A percentile compares a stretch with the other conserved stretches of the same genome.
Evolutionary conservation across 2,329 filamentous ascomycete species (phyloP).

Genomic region (Talaromyces sp.): DNA sequence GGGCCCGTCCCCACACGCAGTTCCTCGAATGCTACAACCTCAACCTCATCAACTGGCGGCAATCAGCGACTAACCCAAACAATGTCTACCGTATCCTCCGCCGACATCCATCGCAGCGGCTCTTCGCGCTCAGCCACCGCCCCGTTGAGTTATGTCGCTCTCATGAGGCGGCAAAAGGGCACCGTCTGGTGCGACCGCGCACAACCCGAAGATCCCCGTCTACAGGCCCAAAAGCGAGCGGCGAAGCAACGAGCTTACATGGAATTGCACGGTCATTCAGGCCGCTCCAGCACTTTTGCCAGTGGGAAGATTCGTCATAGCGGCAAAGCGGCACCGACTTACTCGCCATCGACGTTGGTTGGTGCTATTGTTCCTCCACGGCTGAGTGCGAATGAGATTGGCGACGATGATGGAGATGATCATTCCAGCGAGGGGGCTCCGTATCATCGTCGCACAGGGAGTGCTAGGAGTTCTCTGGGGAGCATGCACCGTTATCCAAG

Average conservation of each 20-base stretch:
- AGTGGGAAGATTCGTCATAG: slow-evolving; percentile 83
- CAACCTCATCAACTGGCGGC: slow-evolving; percentile 39
- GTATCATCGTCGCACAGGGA: slow-evolving; percentile 52
- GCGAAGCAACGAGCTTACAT: slow-evolving; percentile 82
- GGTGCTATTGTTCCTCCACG: slow-evolving; percentile 85
- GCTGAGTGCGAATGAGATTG: slow-evolving; percentile 91
- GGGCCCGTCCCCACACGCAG: slow-evolving; percentile 28
- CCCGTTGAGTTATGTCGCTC: slow-evolving; percentile 80
- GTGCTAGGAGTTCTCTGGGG: slow-evolving; percentile 56
- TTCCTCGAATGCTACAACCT: slow-evolving; percentile 40
- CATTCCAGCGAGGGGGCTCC: slow-evolving; percentile 32
- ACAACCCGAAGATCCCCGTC: slow-evolving; percentile 83
- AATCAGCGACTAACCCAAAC: slow-evolving; percentile 26
- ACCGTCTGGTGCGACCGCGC: slow-evolving; percentile 97
- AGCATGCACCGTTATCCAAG: slow-evolving; percentile 43
- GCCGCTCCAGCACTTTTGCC: slow-evolving; percentile 61
- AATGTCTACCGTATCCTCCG: slow-evolving; percentile 27
- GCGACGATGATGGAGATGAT: slow-evolving; percentile 72
- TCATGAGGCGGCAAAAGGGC: slow-evolving; percentile 95
- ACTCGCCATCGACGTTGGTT: slow-evolving; percentile 69
- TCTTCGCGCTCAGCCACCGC: slow-evolving; percentile 70
- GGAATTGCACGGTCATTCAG: slow-evolving; percentile 69
- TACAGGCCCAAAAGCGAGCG: slow-evolving; percentile 76
- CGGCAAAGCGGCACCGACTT: slow-evolving; percentile 70
- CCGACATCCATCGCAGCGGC: slow-evolving; percentile 64